Evolutionary conservation across 495 filamentous ascomycete genomes (phyloP), one percentile per base, ranked within the genome.

Genomic region (Xylona heveae): DNA sequence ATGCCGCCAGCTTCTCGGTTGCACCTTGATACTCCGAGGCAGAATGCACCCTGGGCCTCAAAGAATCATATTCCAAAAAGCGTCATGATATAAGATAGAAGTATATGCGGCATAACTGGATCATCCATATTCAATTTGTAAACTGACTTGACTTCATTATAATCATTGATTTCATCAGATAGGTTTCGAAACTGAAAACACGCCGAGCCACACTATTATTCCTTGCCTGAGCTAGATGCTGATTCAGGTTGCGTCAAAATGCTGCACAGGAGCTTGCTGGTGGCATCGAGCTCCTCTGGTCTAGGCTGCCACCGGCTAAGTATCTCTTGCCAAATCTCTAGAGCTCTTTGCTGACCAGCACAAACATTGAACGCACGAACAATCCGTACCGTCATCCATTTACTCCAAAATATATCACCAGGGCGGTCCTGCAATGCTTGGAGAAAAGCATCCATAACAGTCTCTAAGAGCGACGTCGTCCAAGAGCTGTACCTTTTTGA

Each of bases 401-500:
- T 22, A 1, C 28, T 31, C 3, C 45, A 5, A 28, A 36, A 41
- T 12, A 38, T 33, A 8, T 29, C 17, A 19, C 42, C 21, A 9
- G 27, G 18, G 5, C 29, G 13, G 6, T 31, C 19, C 4, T 41
- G 21, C n/a, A 42, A 33, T 8, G 38, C 32, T 12, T 30, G 18
- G 4, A 19, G 39, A 20, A 61, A 56, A 3, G 45, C 38, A 5
- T 24, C 38, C 56, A 55, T 62, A 5, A 54, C 38, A 3, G 32
- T 37, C 30, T 62, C 52, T 9, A 84, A 57, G 24, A 60, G 57
- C 38, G 59, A 50, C 12, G 55, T 53, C 30, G 65, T 74, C 82
- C 78, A 88, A 5, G 64, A 46, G 8, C 65, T 68, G 38, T 66
- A 62, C 5, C 43, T 32, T 17, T 56, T 50, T n/a, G 67, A 64